Evolutionary conservation across 148 eudicot species (phyloP).

Genomic region (Dysphania ambrosioides): DNA sequence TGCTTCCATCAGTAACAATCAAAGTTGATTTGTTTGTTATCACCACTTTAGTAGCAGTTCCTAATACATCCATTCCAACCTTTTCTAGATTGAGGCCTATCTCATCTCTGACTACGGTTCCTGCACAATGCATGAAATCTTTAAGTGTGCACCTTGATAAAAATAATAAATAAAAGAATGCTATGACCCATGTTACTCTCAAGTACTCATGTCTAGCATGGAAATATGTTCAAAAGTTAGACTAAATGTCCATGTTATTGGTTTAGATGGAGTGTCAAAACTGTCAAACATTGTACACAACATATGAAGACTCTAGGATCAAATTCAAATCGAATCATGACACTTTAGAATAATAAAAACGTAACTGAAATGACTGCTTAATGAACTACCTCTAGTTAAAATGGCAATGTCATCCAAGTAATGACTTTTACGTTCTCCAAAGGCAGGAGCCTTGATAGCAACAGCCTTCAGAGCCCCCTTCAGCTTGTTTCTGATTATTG

Average conservation of each 20-base stretch:
- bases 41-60: constrained; percentile 67
- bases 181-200: no score
- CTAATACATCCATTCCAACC: constrained; percentile 57
- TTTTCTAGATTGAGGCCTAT: constrained; percentile 69
- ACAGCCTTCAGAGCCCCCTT: constrained; percentile 75
- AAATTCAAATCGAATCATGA: background rate
- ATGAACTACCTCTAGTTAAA: constrained; percentile 60
- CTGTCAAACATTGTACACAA: no score
- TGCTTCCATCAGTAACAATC: constrained; percentile 87
- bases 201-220: no score
- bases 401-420: constrained; percentile 79
- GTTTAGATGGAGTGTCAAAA: no score
- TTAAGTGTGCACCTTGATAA: background rate
- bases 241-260: no score
- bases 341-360: background rate
- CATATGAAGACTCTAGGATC: background rate
- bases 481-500: constrained; percentile 71
- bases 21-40: constrained; percentile 74
- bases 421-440: constrained; percentile 84
- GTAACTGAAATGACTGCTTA: background rate
- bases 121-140: constrained; percentile 31
- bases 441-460: constrained; percentile 88
- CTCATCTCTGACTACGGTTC: constrained; percentile 81
- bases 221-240: no score
- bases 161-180: background rate